Evolutionary conservation across 2,329 filamentous ascomycete genomes (phyloP), one percentile per base, ranked within the genome.

Genomic region (Aureobasidium sp.): DNA sequence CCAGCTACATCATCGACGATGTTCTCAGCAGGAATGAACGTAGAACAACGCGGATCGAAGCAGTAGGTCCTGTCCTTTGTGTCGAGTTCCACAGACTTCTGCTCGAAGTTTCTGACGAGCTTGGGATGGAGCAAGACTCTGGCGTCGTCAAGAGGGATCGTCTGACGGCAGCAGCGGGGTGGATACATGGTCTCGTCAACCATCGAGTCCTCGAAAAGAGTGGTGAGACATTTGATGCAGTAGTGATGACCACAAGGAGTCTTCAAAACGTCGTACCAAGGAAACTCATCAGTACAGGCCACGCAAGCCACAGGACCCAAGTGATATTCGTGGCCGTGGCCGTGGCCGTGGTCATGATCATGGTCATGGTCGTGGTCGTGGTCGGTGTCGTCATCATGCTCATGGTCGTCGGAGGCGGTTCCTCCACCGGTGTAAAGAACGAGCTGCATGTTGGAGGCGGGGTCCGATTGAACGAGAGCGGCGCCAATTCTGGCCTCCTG

Each of bases 171-270:
- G 70, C 83, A 86, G 1, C 75, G 74, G 0, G 83, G 82, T 0
- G 83, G 84, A 62, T 84, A 86, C 0, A 82, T 67, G 0, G 76
- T 73, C 61, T 85, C 80, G 64, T 84, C 80, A 0, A 62, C 70
- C 25, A 81, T 73, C 0, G 80, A 74, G 0, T 68, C 60, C 1
- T 63, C n/a, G 67, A 85, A 81, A 0, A 84, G 74, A 0, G 64
- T 61, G 2, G 67, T 66, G 0, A 86, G 65, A 66, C 84, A 86
- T 0, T 64, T 64, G 0, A 68, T 68, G 66, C 84, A 87, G 69
- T 84, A 86, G 2, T 76, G 67, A 64, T 86, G 81, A 0, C 64
- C 44, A 62, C 73, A 76, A 2, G 70, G 65, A 3, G 69, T 65
- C 17, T 67, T 63, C 2, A 66, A 61, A 5, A 72, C 64, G 22